Evolutionary conservation across 2,329 filamentous ascomycete genomes (phyloP), one percentile per base, ranked within the genome.

Genomic region (Huntiella savannae): DNA sequence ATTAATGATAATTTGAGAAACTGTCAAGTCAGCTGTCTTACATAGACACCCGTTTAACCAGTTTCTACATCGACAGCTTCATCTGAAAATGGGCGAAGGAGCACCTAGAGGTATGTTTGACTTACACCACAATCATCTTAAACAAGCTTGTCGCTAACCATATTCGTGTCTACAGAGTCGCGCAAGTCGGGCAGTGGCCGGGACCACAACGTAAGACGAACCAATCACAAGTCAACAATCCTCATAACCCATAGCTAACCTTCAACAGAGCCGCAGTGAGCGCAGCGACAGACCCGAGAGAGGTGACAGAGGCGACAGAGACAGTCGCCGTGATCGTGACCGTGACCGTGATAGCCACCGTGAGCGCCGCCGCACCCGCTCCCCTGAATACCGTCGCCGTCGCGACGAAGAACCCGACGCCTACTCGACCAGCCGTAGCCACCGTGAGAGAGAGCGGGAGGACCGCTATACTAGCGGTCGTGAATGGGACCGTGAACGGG

Each of bases 341-440:
- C 51, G 59, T 40, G 57, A 61, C 46, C 58, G 65, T 49, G 63
- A 65, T 40, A 59, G 63, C 53, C 59, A 63, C 52, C 62, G 72
- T 53, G 75, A 76, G 46, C 71, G 79, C 57, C 73, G 86, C 63
- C 81, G 88, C 53, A 94, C 87, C 51, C 78, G 88, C 59, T 96
- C 88, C 13, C 87, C 87, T 49, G 78, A 82, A 55, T 77, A 83
- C 58, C 71, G 64, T 50, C 73, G 79, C 49, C 77, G 83, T 55
- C 81, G 81, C 54, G 81, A 91, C 44, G 75, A 73, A 60, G 72
- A 75, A 49, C 83, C 88, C 61, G 86, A 95, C 62, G 78, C 82
- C 48, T 96, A 96, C 64, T 93, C 87, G 15, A 86, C 83, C 4
- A 94, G 86, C 63, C 81, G 88, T 54, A 87, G 80, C 65, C 92